A percentile compares a stretch with the other conserved stretches of the same genome.
These are phyloP conservation scores for Dictyophora rubrovolvata DNA, from an alignment of 768 basidiomycete species.

Conservation along the genomic window DNA sequence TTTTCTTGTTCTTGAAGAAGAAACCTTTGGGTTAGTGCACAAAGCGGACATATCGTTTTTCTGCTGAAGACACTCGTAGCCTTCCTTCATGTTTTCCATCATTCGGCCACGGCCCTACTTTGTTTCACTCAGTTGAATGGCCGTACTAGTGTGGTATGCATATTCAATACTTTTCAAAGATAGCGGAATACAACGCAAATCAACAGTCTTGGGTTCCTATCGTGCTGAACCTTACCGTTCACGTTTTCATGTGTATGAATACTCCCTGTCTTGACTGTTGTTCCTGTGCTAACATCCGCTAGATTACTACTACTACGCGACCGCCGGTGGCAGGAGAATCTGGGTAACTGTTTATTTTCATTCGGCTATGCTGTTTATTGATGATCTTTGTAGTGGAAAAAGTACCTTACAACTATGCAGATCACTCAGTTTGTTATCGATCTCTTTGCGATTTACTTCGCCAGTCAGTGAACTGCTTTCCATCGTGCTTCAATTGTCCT, in stretches of 20 bases:
- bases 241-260: slow-evolving; percentile 92
- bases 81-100: slow-evolving; percentile 98
- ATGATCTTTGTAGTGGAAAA: slow-evolving; percentile 73
- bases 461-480: slow-evolving; percentile 50
- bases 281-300: slow-evolving; percentile 7
- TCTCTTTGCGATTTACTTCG: slow-evolving; percentile 85
- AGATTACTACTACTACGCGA: slow-evolving; percentile 99
- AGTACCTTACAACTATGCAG: slow-evolving; percentile 93
- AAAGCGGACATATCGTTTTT: slow-evolving; percentile 6
- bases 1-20: slow-evolving; percentile 97
- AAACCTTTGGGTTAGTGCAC: slow-evolving; percentile 75
- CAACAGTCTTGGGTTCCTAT: slow-evolving; percentile 95
- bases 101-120: slow-evolving; percentile 92
- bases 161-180: slow-evolving; percentile 12
- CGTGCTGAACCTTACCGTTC: slow-evolving; percentile 79
- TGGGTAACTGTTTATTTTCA: slow-evolving; percentile 53
- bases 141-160: slow-evolving; percentile 78
- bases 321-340: slow-evolving; percentile 91
- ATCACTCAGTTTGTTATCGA: slow-evolving; percentile 95
- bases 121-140: slow-evolving; percentile 95
- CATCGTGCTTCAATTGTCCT: not conserved
- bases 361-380: not conserved
- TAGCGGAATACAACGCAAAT: not conserved
- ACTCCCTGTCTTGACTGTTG: not conserved
- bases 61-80: slow-evolving; percentile 33